phyloP scores from a whole-genome alignment of 2,329 filamentous ascomycete genomes.

The Helotiales sp. region DNA sequence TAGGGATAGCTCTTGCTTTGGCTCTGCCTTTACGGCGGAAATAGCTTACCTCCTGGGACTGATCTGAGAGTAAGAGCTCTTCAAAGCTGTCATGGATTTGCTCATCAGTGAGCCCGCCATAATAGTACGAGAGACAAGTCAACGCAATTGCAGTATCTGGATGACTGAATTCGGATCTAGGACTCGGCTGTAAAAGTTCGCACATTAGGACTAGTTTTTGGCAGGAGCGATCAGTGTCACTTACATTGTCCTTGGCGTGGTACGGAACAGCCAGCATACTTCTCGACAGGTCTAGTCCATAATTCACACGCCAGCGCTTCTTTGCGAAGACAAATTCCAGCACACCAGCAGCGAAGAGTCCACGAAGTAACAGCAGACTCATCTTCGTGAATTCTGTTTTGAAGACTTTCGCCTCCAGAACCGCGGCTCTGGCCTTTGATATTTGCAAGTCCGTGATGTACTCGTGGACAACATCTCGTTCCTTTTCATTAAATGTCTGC shows the following conservation, averaged over 20 bases:
- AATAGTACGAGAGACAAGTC: constrained; percentile 62
- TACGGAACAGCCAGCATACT: constrained; percentile 63
- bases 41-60: constrained; percentile 46
- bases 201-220: constrained; percentile 1
- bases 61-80: constrained; percentile 56
- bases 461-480: constrained; percentile 43
- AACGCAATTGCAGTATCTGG: constrained; percentile 62
- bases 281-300: constrained; percentile 56
- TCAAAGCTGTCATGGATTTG: constrained; percentile 55
- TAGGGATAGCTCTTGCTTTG: neutral
- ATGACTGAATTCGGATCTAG: constrained; percentile 65
- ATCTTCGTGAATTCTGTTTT: constrained; percentile 43
- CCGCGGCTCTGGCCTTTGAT: constrained; percentile 6
- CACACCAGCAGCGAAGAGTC: constrained; percentile 61
- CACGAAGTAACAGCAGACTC: constrained; percentile 55
- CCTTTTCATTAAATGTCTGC: constrained; percentile 13
- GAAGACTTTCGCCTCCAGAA: constrained; percentile 17
- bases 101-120: constrained; percentile 56
- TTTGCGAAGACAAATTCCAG: constrained; percentile 57
- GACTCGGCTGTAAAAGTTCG: constrained; percentile 47
- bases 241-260: constrained; percentile 57
- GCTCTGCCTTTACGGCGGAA: neutral
- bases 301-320: constrained; percentile 71
- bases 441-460: constrained; percentile 51
- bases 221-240: neutral